Evolutionary conservation across 108 stramenopile genomes (phyloP), one percentile per base, ranked within the genome.

Genomic region (Pseudonitzschia pungens): DNA sequence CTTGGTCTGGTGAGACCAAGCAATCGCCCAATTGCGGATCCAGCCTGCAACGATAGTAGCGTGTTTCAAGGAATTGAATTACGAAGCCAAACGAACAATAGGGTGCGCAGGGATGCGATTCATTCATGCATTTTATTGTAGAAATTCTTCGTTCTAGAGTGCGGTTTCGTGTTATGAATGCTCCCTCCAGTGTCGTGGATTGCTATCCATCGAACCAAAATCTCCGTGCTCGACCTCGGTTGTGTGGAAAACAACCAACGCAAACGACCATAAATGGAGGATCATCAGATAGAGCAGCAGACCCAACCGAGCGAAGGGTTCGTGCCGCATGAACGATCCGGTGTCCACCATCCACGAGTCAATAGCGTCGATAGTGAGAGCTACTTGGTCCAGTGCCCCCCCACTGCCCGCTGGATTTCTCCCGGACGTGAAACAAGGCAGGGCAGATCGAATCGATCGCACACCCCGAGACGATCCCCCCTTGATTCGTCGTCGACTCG

Each of bases 241-340:
- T 6, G 78, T 79, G 74, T 95, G 94, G 52, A 92, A 95, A 12
- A 91, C 77, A 28, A 95, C 72, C 68, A 95, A 60, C 42, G 85
- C 90, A 81, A 95, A 91, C 16, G 89, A 86, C 91, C 91, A 95
- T 21, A 88, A 28, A 77, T 95, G 94, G 50, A 95, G 58, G 28
- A 89, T 75, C 20, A 76, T 36, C 41, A 95, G 72, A 73, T 95
- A 95, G 16, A 84, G 51, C 56, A 92, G 59, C 48, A 92, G 86
- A 24, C 69, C 89, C 53, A 91, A 44, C 54, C 94, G 79, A 11
- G 89, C 89, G 53, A 92, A 75, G 4, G 94, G 94, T 75, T 92
- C 89, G 58, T 86, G 74, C 21, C 88, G 77, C 54, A 95, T 73
- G 62, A 88, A 83, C 1, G 78, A 70, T 4, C 91, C 91, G 21